Conservation (phyloP, 108 stramenopile genomes). For the Stephanodiscus minutulus region DNA sequence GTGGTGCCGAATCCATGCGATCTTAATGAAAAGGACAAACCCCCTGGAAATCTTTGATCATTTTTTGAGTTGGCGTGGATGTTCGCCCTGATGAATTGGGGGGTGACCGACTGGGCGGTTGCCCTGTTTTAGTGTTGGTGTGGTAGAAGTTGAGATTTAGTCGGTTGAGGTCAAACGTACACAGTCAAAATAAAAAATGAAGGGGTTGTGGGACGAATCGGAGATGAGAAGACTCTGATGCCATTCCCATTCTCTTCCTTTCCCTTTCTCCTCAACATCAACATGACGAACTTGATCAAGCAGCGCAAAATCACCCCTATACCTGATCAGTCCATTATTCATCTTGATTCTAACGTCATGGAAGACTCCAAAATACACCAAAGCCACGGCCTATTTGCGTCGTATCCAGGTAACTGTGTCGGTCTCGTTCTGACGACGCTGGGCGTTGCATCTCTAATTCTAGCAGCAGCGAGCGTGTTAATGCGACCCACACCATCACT, state of each 20-base stretch:
- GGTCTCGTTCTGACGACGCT: slow-evolving; percentile 1
- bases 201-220: too few species aligned
- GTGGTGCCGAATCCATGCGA: too few species aligned
- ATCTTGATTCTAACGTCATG: not conserved
- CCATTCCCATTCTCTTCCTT: too few species aligned
- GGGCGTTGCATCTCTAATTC: not conserved
- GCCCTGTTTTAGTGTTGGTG: too few species aligned
- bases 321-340: not conserved
- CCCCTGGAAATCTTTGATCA: too few species aligned
- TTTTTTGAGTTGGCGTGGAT: too few species aligned
- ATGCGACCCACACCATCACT: not conserved
- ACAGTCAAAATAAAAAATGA: too few species aligned
- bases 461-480: not conserved
- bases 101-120: too few species aligned
- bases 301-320: slow-evolving; percentile 10
- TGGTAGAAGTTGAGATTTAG: too few species aligned
- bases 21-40: too few species aligned
- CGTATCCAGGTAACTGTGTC: not conserved
- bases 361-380: slow-evolving; percentile 1
- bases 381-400: not conserved
- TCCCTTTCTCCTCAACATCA: not conserved
- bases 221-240: not conserved
- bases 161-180: too few species aligned
- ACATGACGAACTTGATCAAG: slow-evolving; percentile 13
- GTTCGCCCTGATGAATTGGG: too few species aligned